These are phyloP conservation scores for Schizonepeta tenuifolia DNA, from an alignment of 257 asterid species.

Conservation along the genomic window DNA sequence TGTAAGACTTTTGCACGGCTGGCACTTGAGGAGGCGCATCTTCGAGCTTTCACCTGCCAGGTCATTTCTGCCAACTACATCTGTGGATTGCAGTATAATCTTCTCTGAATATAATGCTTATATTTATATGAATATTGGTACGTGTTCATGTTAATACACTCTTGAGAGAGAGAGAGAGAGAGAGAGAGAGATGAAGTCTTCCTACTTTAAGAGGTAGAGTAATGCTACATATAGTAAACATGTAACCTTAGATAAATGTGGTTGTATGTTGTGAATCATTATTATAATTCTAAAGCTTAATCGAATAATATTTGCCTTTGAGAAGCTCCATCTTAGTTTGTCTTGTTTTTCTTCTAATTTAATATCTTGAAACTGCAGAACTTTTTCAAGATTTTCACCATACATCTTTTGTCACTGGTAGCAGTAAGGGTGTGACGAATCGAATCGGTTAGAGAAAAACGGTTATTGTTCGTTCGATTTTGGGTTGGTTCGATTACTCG, in stretches of 20 bases:
- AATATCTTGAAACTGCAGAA: not conserved
- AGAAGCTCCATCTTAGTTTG: not conserved
- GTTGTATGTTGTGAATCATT: not conserved
- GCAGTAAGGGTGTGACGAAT: no score
- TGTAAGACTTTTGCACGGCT: not conserved
- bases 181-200: not conserved
- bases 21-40: not conserved
- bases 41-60: conserved; percentile 16
- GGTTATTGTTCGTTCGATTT: no score
- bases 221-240: conserved; percentile 10
- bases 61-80: conserved; percentile 25
- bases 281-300: not conserved
- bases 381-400: not conserved
- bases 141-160: conserved; percentile 21
- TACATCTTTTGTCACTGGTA: no score
- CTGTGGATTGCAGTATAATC: not conserved
- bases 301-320: not conserved
- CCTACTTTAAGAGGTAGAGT: not conserved
- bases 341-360: not conserved
- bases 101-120: not conserved
- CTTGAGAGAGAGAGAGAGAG: not conserved
- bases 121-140: not conserved
- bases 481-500: no score
- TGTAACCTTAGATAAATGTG: conserved; percentile 7
- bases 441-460: no score